Evolutionary conservation across 1,284 basidiomycete species (phyloP).

Genomic region (Trametes sp.): DNA sequence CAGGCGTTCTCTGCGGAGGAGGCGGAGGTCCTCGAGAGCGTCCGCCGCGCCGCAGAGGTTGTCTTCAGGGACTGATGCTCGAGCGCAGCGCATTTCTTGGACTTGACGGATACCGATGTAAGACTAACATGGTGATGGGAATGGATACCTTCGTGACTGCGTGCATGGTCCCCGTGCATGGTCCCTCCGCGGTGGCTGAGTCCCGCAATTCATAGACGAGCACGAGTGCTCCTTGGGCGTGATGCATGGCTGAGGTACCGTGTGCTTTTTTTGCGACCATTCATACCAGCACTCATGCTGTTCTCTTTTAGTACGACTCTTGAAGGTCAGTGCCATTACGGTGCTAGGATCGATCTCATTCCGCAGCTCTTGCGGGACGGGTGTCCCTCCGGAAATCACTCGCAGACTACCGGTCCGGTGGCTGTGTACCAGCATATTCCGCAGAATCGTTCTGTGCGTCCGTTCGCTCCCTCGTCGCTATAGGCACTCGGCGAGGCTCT

Average conservation of each 20-base stretch:
- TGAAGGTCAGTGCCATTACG: too few relatives aligned
- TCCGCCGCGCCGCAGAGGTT: slow-evolving; percentile 4
- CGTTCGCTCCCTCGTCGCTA: not conserved
- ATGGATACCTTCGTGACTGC: not conserved
- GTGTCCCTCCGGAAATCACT: too few relatives aligned
- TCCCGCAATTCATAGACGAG: too few relatives aligned
- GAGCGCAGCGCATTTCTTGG: not conserved
- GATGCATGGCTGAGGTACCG: too few relatives aligned
- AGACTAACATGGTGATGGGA: not conserved
- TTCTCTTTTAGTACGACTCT: too few relatives aligned
- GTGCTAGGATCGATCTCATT: too few relatives aligned
- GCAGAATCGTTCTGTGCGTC: not conserved
- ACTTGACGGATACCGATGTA: too few relatives aligned
- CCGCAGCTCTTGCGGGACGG: too few relatives aligned
- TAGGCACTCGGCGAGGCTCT: not conserved
- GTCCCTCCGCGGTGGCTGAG: too few relatives aligned
- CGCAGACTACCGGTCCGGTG: not conserved
- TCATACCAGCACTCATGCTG: too few relatives aligned
- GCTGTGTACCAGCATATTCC: not conserved
- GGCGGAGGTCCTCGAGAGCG: slow-evolving; percentile 22
- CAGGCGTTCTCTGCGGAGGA: slow-evolving; percentile 23
- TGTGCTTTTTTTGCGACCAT: too few relatives aligned
- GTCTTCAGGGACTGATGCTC: slow-evolving; percentile 1
- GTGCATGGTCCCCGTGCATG: too few relatives aligned
- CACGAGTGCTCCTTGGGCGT: not conserved